These are phyloP conservation scores for Ophiostoma piceae DNA, from an alignment of 2,329 filamentous ascomycete species.

Conservation along the genomic window DNA sequence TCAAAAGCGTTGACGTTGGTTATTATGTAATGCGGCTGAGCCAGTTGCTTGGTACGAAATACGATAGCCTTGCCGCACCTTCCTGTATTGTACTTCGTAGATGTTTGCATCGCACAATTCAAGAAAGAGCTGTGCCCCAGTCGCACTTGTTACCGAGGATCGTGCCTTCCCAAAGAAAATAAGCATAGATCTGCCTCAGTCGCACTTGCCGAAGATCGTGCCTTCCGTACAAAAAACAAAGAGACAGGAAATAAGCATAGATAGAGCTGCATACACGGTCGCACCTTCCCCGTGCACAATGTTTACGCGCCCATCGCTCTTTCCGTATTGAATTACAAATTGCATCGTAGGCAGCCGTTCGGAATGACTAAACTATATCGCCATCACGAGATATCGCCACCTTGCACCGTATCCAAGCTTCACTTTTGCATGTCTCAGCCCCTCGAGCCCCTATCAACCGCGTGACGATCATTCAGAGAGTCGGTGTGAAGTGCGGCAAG, in stretches of 20 bases:
- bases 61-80: neutral
- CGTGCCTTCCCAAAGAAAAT: neutral
- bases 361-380: neutral
- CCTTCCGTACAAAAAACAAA: neutral
- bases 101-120: neutral
- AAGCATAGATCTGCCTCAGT: neutral
- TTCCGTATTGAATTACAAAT: neutral
- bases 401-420: neutral
- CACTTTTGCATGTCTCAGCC: neutral
- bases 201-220: neutral
- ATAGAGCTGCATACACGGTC: neutral
- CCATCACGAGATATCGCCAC: neutral
- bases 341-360: neutral
- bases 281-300: neutral
- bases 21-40: conserved; percentile 3
- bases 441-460: neutral
- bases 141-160: neutral
- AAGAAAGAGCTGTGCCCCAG: neutral
- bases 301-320: neutral
- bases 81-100: neutral
- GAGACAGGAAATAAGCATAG: neutral
- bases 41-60: neutral
- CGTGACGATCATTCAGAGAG: neutral
- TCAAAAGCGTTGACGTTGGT: neutral
- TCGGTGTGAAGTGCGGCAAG: conserved; percentile 4